Evolutionary conservation across 768 basidiomycete genomes (phyloP).

Genomic region (Polyporus arcularius): DNA sequence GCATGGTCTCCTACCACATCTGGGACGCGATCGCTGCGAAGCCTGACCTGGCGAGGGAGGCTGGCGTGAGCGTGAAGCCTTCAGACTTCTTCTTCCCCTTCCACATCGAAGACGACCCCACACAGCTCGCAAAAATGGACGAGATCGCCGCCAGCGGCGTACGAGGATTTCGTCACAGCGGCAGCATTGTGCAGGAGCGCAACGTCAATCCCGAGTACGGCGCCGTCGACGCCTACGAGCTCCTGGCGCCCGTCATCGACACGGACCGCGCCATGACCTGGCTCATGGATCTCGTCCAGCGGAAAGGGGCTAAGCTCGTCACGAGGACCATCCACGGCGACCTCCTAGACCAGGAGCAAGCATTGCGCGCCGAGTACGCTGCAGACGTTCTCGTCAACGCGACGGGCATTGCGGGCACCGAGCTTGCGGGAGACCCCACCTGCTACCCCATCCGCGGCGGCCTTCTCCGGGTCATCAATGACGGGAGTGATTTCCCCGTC

Average conservation of each 20-base stretch:
- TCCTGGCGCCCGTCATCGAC: slow-evolving; percentile 38
- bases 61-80: slow-evolving; percentile 35
- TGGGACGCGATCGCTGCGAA: slow-evolving; percentile 26
- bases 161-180: slow-evolving; percentile 25
- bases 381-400: slow-evolving; percentile 38
- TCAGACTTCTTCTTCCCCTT: slow-evolving; percentile 39
- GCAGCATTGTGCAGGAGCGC: slow-evolving; percentile 27
- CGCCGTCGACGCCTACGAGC: slow-evolving; percentile 39
- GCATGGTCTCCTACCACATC: slow-evolving; percentile 38
- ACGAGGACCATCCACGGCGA: slow-evolving; percentile 35
- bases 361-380: slow-evolving; percentile 28
- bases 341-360: slow-evolving; percentile 27
- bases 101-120: slow-evolving; percentile 27
- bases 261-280: slow-evolving; percentile 39
- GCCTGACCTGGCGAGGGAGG: slow-evolving; percentile 24
- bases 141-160: slow-evolving; percentile 26
- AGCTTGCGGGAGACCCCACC: slow-evolving; percentile 36
- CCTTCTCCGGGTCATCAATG: slow-evolving; percentile 32
- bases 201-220: slow-evolving; percentile 31
- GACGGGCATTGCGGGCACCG: slow-evolving; percentile 34
- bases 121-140: slow-evolving; percentile 35
- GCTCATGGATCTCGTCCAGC: slow-evolving; percentile 27
- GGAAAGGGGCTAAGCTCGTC: slow-evolving; percentile 33
- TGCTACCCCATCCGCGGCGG: slow-evolving; percentile 41
- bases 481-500: slow-evolving; percentile 37